phyloP scores from a whole-genome alignment of 164 flowering plant genomes.

The Umbellularia californica region DNA sequence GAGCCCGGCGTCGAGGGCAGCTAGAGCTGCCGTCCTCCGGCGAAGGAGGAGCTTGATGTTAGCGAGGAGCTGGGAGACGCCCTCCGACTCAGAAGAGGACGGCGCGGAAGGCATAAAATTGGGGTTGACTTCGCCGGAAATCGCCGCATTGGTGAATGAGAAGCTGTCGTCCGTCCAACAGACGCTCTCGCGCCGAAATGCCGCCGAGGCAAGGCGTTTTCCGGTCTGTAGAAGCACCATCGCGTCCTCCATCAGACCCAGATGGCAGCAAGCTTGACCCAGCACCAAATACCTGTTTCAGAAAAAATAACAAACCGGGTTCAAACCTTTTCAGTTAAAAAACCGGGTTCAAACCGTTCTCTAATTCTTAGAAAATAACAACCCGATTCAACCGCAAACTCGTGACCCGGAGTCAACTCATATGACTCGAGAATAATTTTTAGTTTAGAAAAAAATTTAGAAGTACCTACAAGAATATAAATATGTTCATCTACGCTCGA shows the following conservation, averaged over 20 bases:
- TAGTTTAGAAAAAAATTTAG: no score
- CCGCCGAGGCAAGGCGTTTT: constrained; percentile 77
- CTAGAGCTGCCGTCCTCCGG: constrained; percentile 75
- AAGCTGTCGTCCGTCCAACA: constrained; percentile 87
- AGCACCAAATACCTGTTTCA: constrained; percentile 66
- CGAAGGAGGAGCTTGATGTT: constrained; percentile 91
- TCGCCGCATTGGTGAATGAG: constrained; percentile 27
- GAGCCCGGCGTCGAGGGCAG: constrained; percentile 94
- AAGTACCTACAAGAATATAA: no score
- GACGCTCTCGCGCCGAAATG: constrained; percentile 72
- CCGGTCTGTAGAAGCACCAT: constrained; percentile 92
- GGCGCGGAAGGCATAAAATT: constrained; percentile 21
- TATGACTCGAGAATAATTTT: no score
- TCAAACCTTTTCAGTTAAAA: no score
- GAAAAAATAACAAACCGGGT: neutral
- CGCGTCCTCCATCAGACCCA: constrained; percentile 96
- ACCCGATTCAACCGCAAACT: no score
- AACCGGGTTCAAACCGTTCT: neutral
- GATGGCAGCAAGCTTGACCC: constrained; percentile 89
- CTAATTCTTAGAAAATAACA: no score
- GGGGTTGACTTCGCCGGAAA: constrained; percentile 10
- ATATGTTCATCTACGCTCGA: no score
- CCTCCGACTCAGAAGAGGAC: constrained; percentile 47
- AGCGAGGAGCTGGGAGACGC: constrained; percentile 52
- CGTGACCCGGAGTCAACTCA: no score